A percentile compares a stretch with the other conserved stretches of the same genome.
These are phyloP conservation scores for Botrytis hyacinthi DNA, from an alignment of 2,329 filamentous ascomycete species.

Conservation along the genomic window DNA sequence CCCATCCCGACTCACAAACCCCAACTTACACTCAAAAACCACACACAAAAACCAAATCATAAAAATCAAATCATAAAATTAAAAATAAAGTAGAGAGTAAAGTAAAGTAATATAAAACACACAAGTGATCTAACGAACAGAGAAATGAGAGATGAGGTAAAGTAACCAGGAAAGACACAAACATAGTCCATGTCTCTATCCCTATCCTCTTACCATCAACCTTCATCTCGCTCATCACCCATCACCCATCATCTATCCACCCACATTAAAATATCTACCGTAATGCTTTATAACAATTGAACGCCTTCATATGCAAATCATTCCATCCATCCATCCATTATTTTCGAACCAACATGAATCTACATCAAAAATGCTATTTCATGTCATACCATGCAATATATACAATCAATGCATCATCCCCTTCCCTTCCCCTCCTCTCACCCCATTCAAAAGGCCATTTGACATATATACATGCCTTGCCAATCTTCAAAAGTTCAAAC, in stretches of 20 bases:
- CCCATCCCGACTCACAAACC: too few species aligned
- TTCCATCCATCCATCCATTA: background rate
- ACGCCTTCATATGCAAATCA: conserved; percentile 11
- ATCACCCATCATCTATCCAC: background rate
- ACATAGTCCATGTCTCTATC: background rate
- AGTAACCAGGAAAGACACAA: background rate
- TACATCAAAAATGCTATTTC: background rate
- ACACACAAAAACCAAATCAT: too few species aligned
- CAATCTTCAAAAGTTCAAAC: conserved; percentile 13
- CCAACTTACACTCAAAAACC: too few species aligned
- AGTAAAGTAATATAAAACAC: background rate
- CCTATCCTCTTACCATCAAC: background rate
- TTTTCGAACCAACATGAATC: background rate
- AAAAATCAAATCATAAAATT: background rate
- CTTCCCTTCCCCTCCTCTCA: background rate
- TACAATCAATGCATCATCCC: background rate
- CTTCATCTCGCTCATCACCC: background rate
- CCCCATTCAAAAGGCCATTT: background rate
- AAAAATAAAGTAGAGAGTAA: background rate
- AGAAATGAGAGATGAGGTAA: background rate
- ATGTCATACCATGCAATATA: background rate
- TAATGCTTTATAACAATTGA: background rate
- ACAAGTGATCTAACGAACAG: background rate
- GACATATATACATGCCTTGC: too few species aligned
- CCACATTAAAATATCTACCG: background rate